Conservation (phyloP, 768 basidiomycete genomes). For the Ramaria rubella region DNA sequence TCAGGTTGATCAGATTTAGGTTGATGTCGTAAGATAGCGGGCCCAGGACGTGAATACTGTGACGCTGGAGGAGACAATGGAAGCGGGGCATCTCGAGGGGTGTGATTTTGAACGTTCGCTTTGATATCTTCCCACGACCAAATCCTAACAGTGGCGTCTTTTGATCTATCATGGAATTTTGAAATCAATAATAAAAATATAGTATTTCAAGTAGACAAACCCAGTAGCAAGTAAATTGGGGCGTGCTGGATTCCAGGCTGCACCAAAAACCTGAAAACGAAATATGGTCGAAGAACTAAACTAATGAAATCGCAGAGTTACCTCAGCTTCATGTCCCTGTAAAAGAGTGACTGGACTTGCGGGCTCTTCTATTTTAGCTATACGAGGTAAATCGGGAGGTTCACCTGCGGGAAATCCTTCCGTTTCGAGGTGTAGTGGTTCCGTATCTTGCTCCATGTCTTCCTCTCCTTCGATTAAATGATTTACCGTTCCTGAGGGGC, state of each 20-base stretch:
- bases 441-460: background rate
- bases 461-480: background rate
- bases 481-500: background rate
- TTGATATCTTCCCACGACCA: constrained; percentile 49
- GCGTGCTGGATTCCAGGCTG: constrained; percentile 67
- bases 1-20: constrained; percentile 47
- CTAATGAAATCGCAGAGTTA: constrained; percentile 19
- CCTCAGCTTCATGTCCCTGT: constrained; percentile 57
- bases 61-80: constrained; percentile 27
- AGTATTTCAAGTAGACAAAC: constrained; percentile 34
- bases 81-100: constrained; percentile 14
- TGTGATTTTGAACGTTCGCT: constrained; percentile 20
- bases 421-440: background rate
- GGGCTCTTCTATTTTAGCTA: background rate
- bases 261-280: constrained; percentile 61
- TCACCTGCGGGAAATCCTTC: background rate
- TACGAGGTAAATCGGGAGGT: background rate
- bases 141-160: constrained; percentile 66
- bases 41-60: background rate
- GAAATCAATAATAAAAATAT: background rate
- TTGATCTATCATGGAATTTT: constrained; percentile 44
- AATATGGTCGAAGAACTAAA: constrained; percentile 1
- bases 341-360: constrained; percentile 14
- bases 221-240: constrained; percentile 63
- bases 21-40: constrained; percentile 41